Evolutionary conservation across 2,329 filamentous ascomycete genomes (phyloP), one percentile per base, ranked within the genome.

Genomic region (Hirsutella rhossiliensis): DNA sequence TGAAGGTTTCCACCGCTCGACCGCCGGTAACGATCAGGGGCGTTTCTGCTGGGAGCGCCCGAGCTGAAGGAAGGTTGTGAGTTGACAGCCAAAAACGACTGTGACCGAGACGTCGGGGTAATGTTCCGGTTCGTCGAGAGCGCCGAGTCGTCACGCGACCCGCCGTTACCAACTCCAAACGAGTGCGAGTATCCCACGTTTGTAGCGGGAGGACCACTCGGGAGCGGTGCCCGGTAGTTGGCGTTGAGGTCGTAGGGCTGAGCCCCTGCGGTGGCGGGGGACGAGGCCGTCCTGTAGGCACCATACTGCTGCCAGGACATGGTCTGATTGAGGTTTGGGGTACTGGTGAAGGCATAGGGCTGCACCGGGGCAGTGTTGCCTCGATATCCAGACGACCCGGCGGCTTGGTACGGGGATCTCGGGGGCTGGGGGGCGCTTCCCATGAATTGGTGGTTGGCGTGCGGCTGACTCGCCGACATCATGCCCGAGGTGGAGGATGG

Each of bases 1-100:
- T 68, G 66, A 30, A 64, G 61, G 46, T 50, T 40, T 42, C 60
- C 75, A 46, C 74, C 69, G 44, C 72, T 72, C 47, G 73, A 62
- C 42, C 88, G 82, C 54, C 88, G 77, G 60, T 96, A 96, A 47
- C 90, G 79, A 60, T 95, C 88, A 1, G 77, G 69, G 4, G 73
- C 69, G 37, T 80, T 73, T 62, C 65, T 82, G 56, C 52, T 72
- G 31, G 51, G 45, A 42, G 47, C 48, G 29, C 42, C 51, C 1
- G 54, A 48, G 30, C 57, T 48, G 64, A 60, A 80, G 50, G 64
- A 74, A 41, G 77, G 72, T 52, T 70, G 70, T 19, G 60, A 63
- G 12, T 65, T 52, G 4, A 63, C 56, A 38, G 65, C 62, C 20
- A 67, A 42, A 28, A 65, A 64, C 12, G 69, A 64, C 50, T 71